Percentiles rank a stretch among this genome's conserved stretches.
phyloP scores from a whole-genome alignment of 345 rosid species.

The Citropsis articulata region DNA sequence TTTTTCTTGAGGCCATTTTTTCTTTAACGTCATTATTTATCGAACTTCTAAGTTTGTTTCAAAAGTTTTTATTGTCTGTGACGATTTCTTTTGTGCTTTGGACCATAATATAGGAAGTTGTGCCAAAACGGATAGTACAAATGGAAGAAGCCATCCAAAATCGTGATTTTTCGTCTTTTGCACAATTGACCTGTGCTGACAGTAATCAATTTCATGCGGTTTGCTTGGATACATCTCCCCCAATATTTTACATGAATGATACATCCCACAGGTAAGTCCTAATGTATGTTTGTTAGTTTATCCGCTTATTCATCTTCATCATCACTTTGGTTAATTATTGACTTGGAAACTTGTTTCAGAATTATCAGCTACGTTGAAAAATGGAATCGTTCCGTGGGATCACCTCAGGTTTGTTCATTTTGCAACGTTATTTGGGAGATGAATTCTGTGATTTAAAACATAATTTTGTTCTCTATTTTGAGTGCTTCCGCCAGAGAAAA shows the following conservation, averaged over 20 bases:
- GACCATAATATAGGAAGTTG: constrained; percentile 64
- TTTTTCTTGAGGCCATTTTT: neutral
- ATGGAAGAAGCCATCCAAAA: constrained; percentile 89
- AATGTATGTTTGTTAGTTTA: neutral
- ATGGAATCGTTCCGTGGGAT: constrained; percentile 73
- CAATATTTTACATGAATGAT: constrained; percentile 97
- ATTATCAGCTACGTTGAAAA: constrained; percentile 77
- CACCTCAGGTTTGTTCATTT: constrained; percentile 64
- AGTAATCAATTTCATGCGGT: constrained; percentile 98
- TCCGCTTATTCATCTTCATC: neutral
- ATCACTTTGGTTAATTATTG: constrained; percentile 10
- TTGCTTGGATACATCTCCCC: constrained; percentile 90
- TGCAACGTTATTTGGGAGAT: neutral
- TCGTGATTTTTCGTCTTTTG: constrained; percentile 72
- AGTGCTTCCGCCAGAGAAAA: neutral
- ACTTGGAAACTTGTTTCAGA: constrained; percentile 40
- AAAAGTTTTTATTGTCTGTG: neutral
- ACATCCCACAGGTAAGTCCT: constrained; percentile 82
- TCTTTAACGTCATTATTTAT: neutral
- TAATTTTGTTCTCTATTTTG: neutral
- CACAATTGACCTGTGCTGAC: constrained; percentile 77
- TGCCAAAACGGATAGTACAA: constrained; percentile 63
- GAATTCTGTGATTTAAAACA: neutral
- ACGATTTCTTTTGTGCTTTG: neutral
- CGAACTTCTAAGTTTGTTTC: neutral